Evolutionary conservation across 345 rosid species (phyloP).

Genomic region (Excoecaria cochinchinensis): DNA sequence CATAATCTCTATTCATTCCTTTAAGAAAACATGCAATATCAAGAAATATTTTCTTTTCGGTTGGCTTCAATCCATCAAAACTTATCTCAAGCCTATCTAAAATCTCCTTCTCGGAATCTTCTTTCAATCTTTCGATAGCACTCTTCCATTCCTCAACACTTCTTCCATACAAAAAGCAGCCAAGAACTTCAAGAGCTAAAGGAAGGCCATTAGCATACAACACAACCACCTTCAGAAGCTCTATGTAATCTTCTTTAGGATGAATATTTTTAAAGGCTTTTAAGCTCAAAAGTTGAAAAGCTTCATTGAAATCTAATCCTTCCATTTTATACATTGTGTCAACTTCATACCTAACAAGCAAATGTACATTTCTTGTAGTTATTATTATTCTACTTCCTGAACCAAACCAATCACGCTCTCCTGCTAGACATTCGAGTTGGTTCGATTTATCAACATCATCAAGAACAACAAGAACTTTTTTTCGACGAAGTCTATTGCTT

Average conservation of each 20-base stretch:
- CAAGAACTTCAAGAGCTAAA: slow-evolving; percentile 18
- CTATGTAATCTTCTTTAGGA: neutral
- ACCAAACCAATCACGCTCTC: neutral
- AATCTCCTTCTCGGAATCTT: neutral
- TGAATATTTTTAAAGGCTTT: slow-evolving; percentile 3
- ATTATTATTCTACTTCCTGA: slow-evolving; percentile 20
- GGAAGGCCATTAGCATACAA: slow-evolving; percentile 19
- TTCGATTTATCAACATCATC: slow-evolving; percentile 13
- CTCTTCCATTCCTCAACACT: neutral
- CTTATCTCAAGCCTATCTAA: slow-evolving; percentile 7
- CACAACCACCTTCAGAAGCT: slow-evolving; percentile 2
- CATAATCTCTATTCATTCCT: slow-evolving; percentile 4
- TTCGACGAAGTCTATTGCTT: neutral
- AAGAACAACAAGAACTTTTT: slow-evolving; percentile 13
- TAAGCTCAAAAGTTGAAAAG: slow-evolving; percentile 11
- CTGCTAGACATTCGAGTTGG: neutral
- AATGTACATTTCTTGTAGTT: slow-evolving; percentile 8
- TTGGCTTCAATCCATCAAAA: slow-evolving; percentile 4
- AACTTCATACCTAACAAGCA: neutral
- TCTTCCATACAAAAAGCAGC: neutral
- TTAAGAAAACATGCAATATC: slow-evolving; percentile 11
- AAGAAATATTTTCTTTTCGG: slow-evolving; percentile 12
- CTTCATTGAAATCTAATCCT: neutral
- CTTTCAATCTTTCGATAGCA: slow-evolving; percentile 5
- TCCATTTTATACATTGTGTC: neutral